phyloP scores from a whole-genome alignment of 202 grass and related monocot genomes.

The Schoenoplectus triqueter region DNA sequence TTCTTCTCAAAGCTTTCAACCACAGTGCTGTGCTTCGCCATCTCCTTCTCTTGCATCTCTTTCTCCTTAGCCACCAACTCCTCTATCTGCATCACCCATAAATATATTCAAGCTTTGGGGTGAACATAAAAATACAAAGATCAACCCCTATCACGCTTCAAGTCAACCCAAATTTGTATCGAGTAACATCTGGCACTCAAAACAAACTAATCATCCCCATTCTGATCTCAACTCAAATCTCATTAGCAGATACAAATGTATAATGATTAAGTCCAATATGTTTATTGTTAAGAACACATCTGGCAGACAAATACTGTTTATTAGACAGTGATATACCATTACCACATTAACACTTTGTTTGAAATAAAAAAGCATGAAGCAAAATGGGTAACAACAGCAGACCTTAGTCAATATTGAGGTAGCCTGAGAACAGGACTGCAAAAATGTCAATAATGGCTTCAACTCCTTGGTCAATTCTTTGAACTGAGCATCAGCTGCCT shows the following conservation, averaged over 20 bases:
- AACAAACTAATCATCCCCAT: not conserved
- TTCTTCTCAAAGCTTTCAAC: constrained; percentile 97
- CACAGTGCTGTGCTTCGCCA: constrained; percentile 84
- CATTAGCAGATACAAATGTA: constrained; percentile 13
- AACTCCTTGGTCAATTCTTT: constrained; percentile 91
- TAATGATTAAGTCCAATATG: constrained; percentile 6
- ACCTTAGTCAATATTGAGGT: constrained; percentile 93
- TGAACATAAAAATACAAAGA: not conserved
- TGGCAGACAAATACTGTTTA: not conserved
- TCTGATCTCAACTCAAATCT: not conserved
- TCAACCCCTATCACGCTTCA: not conserved
- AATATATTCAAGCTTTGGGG: not conserved
- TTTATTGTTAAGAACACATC: not conserved
- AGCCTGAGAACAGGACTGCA: constrained; percentile 76
- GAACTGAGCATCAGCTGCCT: constrained; percentile 82
- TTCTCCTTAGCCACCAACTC: constrained; percentile 78
- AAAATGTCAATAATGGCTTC: constrained; percentile 63
- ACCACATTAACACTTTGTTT: not conserved
- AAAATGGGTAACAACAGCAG: constrained; percentile 27
- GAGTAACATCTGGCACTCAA: not conserved
- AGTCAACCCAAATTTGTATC: constrained; percentile 6
- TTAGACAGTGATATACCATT: not conserved
- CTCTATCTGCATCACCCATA: constrained; percentile 53
- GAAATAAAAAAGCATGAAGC: not conserved
- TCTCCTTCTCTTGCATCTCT: constrained; percentile 91